These are phyloP conservation scores for Eurotiales sp. DNA, from an alignment of 2,329 filamentous ascomycete species.

Conservation along the genomic window DNA sequence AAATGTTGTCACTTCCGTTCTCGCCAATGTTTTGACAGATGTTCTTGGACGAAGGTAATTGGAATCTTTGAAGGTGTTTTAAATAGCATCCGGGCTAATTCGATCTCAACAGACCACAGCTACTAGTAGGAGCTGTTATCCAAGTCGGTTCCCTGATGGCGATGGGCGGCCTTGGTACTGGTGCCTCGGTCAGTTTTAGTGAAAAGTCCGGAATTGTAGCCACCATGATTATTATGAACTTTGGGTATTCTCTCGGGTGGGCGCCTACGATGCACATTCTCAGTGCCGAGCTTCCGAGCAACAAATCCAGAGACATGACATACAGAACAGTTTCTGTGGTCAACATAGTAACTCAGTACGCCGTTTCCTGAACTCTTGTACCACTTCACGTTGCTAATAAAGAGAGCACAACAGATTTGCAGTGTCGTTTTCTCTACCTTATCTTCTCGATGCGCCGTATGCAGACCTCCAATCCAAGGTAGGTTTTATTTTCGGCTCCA, in stretches of 20 bases:
- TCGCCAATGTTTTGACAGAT: neutral
- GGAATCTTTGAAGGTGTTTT: no score
- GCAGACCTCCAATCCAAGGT: constrained; percentile 33
- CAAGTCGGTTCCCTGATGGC: neutral
- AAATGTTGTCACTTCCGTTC: neutral
- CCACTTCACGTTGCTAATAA: no score
- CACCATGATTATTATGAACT: neutral
- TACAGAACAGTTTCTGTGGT: no score
- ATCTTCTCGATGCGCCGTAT: constrained; percentile 34
- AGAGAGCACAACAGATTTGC: no score
- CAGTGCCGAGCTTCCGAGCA: no score
- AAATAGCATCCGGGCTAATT: no score
- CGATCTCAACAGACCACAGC: no score
- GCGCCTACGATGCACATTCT: no score
- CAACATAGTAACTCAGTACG: neutral
- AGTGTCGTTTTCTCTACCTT: constrained; percentile 36
- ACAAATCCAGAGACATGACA: no score
- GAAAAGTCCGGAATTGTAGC: constrained; percentile 1
- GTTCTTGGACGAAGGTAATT: neutral
- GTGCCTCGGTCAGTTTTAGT: neutral
- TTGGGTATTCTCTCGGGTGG: neutral
- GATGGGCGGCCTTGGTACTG: neutral
- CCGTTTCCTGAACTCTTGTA: neutral
- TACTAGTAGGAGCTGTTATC: no score
- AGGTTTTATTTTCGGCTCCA: constrained; percentile 35